Base-by-base conservation (phyloP, 2,329 filamentous ascomycete genomes). In the Xylariaceae sp. region DNA sequence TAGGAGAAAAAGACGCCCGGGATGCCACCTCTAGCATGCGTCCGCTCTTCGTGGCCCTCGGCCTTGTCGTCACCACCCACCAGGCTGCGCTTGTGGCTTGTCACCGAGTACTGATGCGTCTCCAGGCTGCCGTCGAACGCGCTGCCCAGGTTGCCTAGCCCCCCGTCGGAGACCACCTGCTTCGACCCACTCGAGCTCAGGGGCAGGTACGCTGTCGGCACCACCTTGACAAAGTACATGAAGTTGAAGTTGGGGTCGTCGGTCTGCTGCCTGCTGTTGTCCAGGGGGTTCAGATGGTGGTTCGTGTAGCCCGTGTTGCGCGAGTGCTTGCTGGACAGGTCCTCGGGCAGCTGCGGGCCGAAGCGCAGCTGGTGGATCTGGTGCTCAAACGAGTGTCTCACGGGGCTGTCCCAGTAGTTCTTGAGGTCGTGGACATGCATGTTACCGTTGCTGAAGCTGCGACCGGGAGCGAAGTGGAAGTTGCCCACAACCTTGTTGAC, bases 141-240 rank as follows among this genome's bases (percentile, higher is more conserved):
- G 44, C 82, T 76, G 39, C 89, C 87, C 49, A 88, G 82, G 22
- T 74, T 72, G 62, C 90, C 89, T 44, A 94, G 73, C 46, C 83
- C 82, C 11, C 81, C 71, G 42, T 79, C 74, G 42, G 85, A 75
- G 45, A 80, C 71, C 44, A 71, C 58, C 39, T 61, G 64, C 35
- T 51, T 60, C 49, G 73, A 70, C 51, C 77, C 77, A 62, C 83
- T 82, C 65, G 90, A 95, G 55, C 90, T 90, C 1, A 99, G 80
- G 2, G 94, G 90, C 22, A 97, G 80, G 68, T 97, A 99, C 1
- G 90, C 92, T 1, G 94, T 99, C 3, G 89, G 90, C 31, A 99
- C 94, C 49, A 99, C 94, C 77, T 99, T 99, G 71, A 99, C 80
- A 71, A 99, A 99, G 76, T 99, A 99, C 90, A 97, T 96, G 71